Evolutionary conservation across 345 rosid genomes (phyloP), one percentile per base, ranked within the genome.

Genomic region (Limnanthes douglasii): DNA sequence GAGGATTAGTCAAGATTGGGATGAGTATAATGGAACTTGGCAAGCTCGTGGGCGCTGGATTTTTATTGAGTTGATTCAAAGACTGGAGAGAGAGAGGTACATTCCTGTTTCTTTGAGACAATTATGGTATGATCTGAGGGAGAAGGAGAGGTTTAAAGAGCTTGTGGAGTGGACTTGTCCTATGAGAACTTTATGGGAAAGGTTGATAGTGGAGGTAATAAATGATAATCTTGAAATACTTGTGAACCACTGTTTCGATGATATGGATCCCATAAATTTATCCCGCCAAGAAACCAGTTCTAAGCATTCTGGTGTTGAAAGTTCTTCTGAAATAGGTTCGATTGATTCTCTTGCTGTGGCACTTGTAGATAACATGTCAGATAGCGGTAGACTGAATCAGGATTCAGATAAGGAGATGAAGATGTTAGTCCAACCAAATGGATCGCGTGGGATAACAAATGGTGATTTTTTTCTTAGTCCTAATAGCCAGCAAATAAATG

Each of bases 81-180:
- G 52, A 26, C 47, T 37, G 26, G 59, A 57, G 54, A 50, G 53
- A 29, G 53, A 50, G 22, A 19, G 40, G 25, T 69, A 50, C 25
- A 28, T 77, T 26, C 54, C 78, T 8, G 72, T 77, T 33, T 86
- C 90, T 4, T 52, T 54, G 18, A 56, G 66, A 56, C 86, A 77
- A 54, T 49, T 77, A 22, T 86, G 96, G 96, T 77, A 70, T 57
- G 96, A 81, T 45, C 18, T 81, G 23, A 57, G 78, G 27, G 73
- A 42, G 24, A 73, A 48, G 32, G 44, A 48, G 6, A 66, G 34
- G n/a, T 70, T 68, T 59, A 19, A 31, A 25, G 60, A 45, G 47
- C 37, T 72, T 20, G 41, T 48, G 42, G 65, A 78, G 15, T 86
- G 94, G 84, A 70, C 73, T 57, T 75, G 63, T 29, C 34, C 51